These are phyloP conservation scores for Pulveroboletus sp. DNA, from an alignment of 768 basidiomycete genomes.

Conservation along the genomic window DNA sequence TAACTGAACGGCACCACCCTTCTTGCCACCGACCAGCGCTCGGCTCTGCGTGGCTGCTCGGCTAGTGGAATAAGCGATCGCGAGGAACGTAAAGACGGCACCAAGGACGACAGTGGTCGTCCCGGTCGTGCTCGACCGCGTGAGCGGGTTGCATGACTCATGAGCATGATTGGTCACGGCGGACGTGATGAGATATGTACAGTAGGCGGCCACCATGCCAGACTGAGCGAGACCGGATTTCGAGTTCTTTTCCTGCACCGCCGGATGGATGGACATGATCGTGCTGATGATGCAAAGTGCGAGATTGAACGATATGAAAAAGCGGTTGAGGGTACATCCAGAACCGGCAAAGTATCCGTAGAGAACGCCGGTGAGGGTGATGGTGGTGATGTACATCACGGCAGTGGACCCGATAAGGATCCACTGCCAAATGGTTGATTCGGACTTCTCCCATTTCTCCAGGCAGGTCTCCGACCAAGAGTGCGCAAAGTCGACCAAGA, in stretches of 20 bases:
- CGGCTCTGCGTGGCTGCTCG: slow-evolving; percentile 94
- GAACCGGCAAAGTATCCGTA: slow-evolving; percentile 89
- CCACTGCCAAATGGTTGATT: slow-evolving; percentile 93
- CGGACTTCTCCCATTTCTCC: slow-evolving; percentile 88
- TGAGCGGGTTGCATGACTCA: slow-evolving; percentile 84
- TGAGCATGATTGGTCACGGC: slow-evolving; percentile 92
- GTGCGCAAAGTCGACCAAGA: slow-evolving; percentile 98
- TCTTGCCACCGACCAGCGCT: slow-evolving; percentile 78
- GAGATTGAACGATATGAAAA: slow-evolving; percentile 96
- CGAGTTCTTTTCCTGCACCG: slow-evolving; percentile 88
- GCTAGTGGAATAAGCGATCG: slow-evolving; percentile 96
- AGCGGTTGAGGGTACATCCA: slow-evolving; percentile 88
- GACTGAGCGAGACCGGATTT: slow-evolving; percentile 93
- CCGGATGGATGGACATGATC: slow-evolving; percentile 75
- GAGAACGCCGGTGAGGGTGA: slow-evolving; percentile 83
- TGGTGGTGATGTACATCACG: slow-evolving; percentile 78
- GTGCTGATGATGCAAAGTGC: slow-evolving; percentile 76
- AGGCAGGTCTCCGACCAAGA: slow-evolving; percentile 97
- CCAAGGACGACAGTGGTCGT: slow-evolving; percentile 88
- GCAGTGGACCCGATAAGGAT: slow-evolving; percentile 90
- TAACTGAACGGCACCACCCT: slow-evolving; percentile 59
- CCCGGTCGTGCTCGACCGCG: slow-evolving; percentile 62
- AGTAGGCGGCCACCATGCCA: slow-evolving; percentile 96
- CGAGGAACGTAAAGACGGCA: slow-evolving; percentile 93
- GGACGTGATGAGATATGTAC: slow-evolving; percentile 91